A percentile compares a stretch with the other conserved stretches of the same genome.
Evolutionary conservation across 2,329 filamentous ascomycete species (phyloP).

Genomic region (Keithomyces neogunnii): DNA sequence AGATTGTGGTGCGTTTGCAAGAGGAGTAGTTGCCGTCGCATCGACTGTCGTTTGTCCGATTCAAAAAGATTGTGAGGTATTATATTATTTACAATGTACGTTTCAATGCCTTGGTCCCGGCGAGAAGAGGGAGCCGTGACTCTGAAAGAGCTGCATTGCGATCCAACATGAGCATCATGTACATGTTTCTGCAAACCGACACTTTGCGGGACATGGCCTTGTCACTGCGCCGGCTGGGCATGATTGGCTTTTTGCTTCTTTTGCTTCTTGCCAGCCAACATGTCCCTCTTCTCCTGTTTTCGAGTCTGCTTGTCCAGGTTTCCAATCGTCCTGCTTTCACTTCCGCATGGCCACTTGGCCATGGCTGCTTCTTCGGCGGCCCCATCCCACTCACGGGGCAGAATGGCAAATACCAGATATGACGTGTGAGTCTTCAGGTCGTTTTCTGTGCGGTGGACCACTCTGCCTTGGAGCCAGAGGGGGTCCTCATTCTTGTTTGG

Average conservation of each 20-base stretch:
- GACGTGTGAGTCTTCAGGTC: constrained; percentile 95
- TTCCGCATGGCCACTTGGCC: constrained; percentile 54
- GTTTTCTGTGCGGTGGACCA: constrained; percentile 73
- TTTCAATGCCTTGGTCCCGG: too few species aligned
- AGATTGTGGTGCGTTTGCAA: constrained; percentile 15
- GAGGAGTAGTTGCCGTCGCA: neutral
- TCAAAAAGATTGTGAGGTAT: neutral
- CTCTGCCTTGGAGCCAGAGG: constrained; percentile 64
- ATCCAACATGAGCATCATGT: neutral
- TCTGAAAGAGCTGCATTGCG: neutral
- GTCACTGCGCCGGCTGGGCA: constrained; percentile 7
- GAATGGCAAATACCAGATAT: constrained; percentile 87
- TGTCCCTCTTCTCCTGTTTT: constrained; percentile 48
- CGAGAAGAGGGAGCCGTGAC: neutral
- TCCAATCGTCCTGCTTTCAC: constrained; percentile 43
- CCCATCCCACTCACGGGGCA: constrained; percentile 79
- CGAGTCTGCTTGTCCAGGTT: constrained; percentile 44
- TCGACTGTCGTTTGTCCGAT: too few species aligned
- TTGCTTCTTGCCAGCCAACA: constrained; percentile 38
- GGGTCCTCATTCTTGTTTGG: constrained; percentile 29
- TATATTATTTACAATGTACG: neutral
- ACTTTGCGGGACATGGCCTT: constrained; percentile 11
- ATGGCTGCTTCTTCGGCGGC: constrained; percentile 67
- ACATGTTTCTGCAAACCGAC: constrained; percentile 4
- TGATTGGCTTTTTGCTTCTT: constrained; percentile 22